phyloP scores from a whole-genome alignment of 2,329 filamentous ascomycete species.

The Rutstroemia sydowiana region DNA sequence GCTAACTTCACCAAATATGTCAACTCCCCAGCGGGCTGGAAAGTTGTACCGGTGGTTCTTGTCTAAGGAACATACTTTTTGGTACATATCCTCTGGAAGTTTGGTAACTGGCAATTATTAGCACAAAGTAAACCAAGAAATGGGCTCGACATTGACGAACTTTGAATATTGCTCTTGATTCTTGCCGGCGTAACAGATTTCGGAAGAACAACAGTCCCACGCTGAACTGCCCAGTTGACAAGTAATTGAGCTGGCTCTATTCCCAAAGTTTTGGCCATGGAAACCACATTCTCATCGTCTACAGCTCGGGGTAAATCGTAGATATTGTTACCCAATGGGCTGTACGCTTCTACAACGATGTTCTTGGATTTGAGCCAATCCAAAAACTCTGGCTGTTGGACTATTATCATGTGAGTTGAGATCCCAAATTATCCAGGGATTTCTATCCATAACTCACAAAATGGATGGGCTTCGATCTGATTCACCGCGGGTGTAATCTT shows the following conservation, averaged over 20 bases:
- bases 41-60: slow-evolving; percentile 37
- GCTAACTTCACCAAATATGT: slow-evolving; percentile 38
- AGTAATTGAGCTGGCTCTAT: slow-evolving; percentile 47
- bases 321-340: slow-evolving; percentile 53
- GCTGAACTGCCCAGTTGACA: slow-evolving; percentile 47
- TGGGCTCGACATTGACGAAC: slow-evolving; percentile 15
- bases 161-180: slow-evolving; percentile 39
- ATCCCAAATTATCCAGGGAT: no score
- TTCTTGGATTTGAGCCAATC: slow-evolving; percentile 43
- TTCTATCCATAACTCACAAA: no score
- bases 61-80: slow-evolving; percentile 34
- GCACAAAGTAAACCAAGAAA: background rate
- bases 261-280: slow-evolving; percentile 44
- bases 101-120: slow-evolving; percentile 31
- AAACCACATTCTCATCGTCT: slow-evolving; percentile 42
- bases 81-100: slow-evolving; percentile 32
- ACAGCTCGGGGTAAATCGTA: slow-evolving; percentile 37
- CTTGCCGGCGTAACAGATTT: slow-evolving; percentile 47
- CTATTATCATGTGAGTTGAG: no score
- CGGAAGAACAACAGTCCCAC: slow-evolving; percentile 45
- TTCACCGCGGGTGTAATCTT: slow-evolving; percentile 53
- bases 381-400: slow-evolving; percentile 53
- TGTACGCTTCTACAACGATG: slow-evolving; percentile 58
- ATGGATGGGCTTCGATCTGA: slow-evolving; percentile 64
- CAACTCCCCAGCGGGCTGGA: slow-evolving; percentile 34